Conservation (phyloP, 805 yeast species). For the Suhomyces sp. region DNA sequence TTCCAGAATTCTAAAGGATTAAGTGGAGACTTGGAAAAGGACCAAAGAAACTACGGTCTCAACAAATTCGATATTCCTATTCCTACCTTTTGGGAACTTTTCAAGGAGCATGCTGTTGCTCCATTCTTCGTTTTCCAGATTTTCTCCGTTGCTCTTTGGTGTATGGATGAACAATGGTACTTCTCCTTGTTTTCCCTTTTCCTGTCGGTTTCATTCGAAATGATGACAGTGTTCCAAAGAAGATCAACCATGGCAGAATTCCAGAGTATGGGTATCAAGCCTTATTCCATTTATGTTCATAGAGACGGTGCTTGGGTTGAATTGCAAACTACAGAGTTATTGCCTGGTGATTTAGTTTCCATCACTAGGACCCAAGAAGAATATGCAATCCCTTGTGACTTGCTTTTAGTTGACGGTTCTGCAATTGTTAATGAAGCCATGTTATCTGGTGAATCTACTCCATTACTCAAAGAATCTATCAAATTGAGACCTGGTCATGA, state of each 20-base stretch:
- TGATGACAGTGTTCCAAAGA: conserved; percentile 93
- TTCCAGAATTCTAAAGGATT: conserved; percentile 60
- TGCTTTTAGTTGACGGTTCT: conserved; percentile 81
- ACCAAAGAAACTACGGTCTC: conserved; percentile 67
- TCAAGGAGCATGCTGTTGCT: conserved; percentile 97
- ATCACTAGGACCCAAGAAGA: conserved; percentile 87
- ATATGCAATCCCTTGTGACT: conserved; percentile 90
- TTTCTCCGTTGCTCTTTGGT: conserved; percentile 93
- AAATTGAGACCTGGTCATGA: conserved; percentile 77
- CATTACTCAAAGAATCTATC: conserved; percentile 88
- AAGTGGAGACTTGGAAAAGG: conserved; percentile 48
- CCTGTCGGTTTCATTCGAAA: conserved; percentile 91
- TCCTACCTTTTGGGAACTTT: conserved; percentile 86
- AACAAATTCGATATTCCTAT: conserved; percentile 93
- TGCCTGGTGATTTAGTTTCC: conserved; percentile 92
- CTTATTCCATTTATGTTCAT: conserved; percentile 72
- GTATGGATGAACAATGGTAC: conserved; percentile 96
- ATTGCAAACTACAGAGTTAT: conserved; percentile 67
- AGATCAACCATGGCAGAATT: conserved; percentile 92
- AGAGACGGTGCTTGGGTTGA: conserved; percentile 71
- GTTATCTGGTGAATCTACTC: conserved; percentile 98
- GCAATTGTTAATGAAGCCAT: conserved; percentile 98
- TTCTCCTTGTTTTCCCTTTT: conserved; percentile 86
- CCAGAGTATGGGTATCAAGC: conserved; percentile 95
- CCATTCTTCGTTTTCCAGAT: conserved; percentile 97